Evolutionary conservation across 2,329 filamentous ascomycete species (phyloP), one percentile per base, ranked within the genome.

Genomic region (Phaeosphaeriaceae sp.): DNA sequence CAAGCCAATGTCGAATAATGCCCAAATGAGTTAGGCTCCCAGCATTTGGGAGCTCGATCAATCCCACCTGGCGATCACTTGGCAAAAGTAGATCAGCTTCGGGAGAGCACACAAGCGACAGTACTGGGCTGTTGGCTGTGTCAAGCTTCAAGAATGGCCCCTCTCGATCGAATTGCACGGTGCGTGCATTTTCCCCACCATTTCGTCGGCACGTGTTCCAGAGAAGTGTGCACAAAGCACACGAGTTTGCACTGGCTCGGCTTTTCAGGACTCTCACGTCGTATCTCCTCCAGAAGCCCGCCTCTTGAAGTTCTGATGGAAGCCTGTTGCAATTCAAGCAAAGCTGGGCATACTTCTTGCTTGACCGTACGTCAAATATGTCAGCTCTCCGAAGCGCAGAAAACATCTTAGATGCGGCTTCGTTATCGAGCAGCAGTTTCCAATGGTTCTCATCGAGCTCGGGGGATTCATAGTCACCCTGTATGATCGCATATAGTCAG

Each of bases 1-100:
- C 8, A 19, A 66, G 55, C 64, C 64, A 66, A 2, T 54, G 28
- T 24, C 48, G 46, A 19, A 66, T 26, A 4, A 63, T 22, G 21
- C 30, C 53, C 22, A 62, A 24, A 40, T 66, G 64, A 1, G 49
- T 17, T 11, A 40, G 13, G 8, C 44, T 52, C 1, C 64, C 59
- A 9, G 55, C 52, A 2, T 56, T 30, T 40, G 64, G 61, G 22
- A 66, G 57, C 8, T 55, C 19, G 1, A 47, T 23, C 23, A 66
- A 55, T 10, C 64, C 59, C 1, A 56, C 21, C 26, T 65, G 64
- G 17, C 40, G 1, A 13, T 64, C 59, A 46, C 30, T 30, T 30
- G 28, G 28, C 6, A 11, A 30, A 30, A 6, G 28, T 52, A n/a
- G 23, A 13, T 19, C 30, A 13, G 47, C 15, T 9, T 40, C 30